Base-by-base conservation (phyloP, 225 moss, liverwort and hornwort species). In the Climacium dendroides region DNA sequence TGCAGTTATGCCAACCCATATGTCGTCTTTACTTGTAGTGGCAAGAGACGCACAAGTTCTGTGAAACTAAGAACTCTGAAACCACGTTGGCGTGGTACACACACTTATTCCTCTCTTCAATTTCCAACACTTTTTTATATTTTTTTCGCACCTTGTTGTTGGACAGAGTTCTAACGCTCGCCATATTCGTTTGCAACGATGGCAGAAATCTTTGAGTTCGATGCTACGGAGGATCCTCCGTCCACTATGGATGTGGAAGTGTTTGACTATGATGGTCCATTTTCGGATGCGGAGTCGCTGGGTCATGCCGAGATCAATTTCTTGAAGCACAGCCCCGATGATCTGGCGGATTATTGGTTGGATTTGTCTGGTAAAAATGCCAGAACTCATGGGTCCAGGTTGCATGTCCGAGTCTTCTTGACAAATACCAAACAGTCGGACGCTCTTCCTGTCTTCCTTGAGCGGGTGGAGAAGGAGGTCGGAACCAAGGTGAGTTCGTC, bases 161-260 rank as follows among this genome's bases (percentile, higher is more conserved):
- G 14, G 70, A 70, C 45, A 41, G 24, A 75, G 30, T 14, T 43
- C 29, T 50, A 18, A 63, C 10, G 15, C 81, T 71, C 13, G 54
- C 60, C 64, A 62, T 74, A 7, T 73, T 43, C 53, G 53, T n/a
- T 80, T 86, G 60, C 72, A 47, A 55, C 54, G 17, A 83, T 85
- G 81, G 48, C 92, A 94, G 93, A 94, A 77, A 92, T 94, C 47
- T 94, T 94, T 55, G 98, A 98, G 90, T 98, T 98, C 70, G 98
- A 98, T 92, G 98, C 98, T 30, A 98, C 95, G 30, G 98, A 98
- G 88, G 98, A 98, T 85, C 98, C 96, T 77, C 98, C 98, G 19
- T 96, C 97, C 25, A 98, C 96, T 32, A 87, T 98, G 93, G 97
- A 98, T 80, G 90, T 97, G 78, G 98, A 98, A 90, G 95, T 98